Conservation (phyloP, 2,329 filamentous ascomycete species). For the Xylariaceae sp. region DNA sequence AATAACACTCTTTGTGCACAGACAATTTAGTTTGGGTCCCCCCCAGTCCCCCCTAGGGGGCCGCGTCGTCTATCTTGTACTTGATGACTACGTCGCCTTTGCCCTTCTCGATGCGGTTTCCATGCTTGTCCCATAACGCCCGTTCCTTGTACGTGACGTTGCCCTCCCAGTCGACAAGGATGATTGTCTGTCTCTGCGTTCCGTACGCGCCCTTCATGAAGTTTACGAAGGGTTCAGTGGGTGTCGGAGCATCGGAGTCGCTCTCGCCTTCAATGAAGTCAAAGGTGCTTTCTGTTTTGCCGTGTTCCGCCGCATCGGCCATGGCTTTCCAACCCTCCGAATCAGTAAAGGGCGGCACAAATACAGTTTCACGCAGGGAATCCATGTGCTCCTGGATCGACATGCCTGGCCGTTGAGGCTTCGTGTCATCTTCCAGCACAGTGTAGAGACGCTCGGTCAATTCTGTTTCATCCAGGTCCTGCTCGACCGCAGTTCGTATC, state of each 20-base stretch:
- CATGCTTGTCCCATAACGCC: constrained; percentile 54
- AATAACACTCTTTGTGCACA: no score
- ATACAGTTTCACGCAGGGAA: constrained; percentile 54
- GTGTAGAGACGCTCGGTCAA: constrained; percentile 48
- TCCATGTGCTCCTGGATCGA: constrained; percentile 50
- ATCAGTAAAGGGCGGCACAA: constrained; percentile 54
- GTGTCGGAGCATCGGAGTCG: constrained; percentile 32
- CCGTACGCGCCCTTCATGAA: constrained; percentile 59
- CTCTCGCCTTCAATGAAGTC: constrained; percentile 34
- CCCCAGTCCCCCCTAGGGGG: constrained; percentile 7
- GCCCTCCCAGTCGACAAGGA: constrained; percentile 58
- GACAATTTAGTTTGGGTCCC: no score
- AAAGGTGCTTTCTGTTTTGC: constrained; percentile 34
- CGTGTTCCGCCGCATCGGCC: constrained; percentile 36
- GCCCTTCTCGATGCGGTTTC: constrained; percentile 48
- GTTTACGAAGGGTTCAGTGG: constrained; percentile 35
- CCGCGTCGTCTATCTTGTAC: constrained; percentile 47
- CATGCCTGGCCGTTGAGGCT: constrained; percentile 40
- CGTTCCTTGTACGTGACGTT: constrained; percentile 56
- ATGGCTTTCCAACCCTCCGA: constrained; percentile 41
- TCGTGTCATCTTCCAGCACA: constrained; percentile 52
- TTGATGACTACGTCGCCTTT: constrained; percentile 50
- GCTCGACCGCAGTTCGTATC: constrained; percentile 36
- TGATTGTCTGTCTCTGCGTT: constrained; percentile 58
- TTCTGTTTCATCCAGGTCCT: constrained; percentile 39